Percentiles rank a stretch among this genome's conserved stretches.
Conservation (phyloP, 2,329 filamentous ascomycete species). For the Anthostomella pinea region DNA sequence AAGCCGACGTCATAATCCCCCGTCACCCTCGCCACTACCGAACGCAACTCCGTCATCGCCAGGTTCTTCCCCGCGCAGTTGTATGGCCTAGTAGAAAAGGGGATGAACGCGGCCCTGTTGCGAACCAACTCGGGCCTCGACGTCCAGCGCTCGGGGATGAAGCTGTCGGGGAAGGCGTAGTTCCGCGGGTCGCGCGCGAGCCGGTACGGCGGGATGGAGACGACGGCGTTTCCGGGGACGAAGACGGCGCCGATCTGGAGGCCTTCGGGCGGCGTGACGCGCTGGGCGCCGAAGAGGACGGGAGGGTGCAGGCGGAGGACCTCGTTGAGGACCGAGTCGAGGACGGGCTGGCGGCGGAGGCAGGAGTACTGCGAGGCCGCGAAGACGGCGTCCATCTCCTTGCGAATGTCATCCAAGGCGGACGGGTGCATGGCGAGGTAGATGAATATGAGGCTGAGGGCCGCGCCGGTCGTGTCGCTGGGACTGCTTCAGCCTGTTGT, state of each 20-base stretch:
- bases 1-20: no score
- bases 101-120: slow-evolving; percentile 19
- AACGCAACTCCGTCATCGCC: slow-evolving; percentile 15
- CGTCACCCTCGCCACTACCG: no score
- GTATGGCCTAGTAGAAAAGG: slow-evolving; percentile 20
- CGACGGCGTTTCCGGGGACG: slow-evolving; percentile 32
- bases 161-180: slow-evolving; percentile 15
- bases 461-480: slow-evolving; percentile 33
- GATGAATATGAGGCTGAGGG: slow-evolving; percentile 30
- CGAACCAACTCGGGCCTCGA: slow-evolving; percentile 20
- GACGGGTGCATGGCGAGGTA: slow-evolving; percentile 32
- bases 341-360: slow-evolving; percentile 30
- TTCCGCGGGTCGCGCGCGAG: slow-evolving; percentile 27
- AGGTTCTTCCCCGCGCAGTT: slow-evolving; percentile 24
- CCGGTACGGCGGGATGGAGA: slow-evolving; percentile 21
- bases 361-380: slow-evolving; percentile 16
- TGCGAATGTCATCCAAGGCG: slow-evolving; percentile 30
- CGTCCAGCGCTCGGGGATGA: slow-evolving; percentile 26
- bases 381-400: slow-evolving; percentile 28
- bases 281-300: slow-evolving; percentile 32
- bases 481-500: neutral
- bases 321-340: slow-evolving; percentile 33
- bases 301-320: slow-evolving; percentile 36
- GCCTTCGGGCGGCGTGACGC: slow-evolving; percentile 36
- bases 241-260: slow-evolving; percentile 30